phyloP scores from a whole-genome alignment of 1,284 basidiomycete species.

The Puccinia novopanici region DNA sequence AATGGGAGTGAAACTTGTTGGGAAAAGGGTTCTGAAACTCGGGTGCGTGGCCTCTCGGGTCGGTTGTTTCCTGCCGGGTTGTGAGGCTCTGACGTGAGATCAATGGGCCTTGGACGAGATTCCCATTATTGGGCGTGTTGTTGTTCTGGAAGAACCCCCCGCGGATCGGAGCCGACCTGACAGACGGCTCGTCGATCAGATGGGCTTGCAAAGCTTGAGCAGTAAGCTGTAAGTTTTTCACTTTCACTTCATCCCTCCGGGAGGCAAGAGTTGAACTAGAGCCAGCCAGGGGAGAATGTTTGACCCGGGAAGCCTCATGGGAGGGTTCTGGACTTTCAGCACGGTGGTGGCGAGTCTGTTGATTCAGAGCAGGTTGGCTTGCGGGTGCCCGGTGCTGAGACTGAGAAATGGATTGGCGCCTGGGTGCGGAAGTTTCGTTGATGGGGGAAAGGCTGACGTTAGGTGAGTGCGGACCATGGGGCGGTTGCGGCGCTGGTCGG shows the following conservation, averaged over 20 bases:
- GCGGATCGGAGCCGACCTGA: slow-evolving; percentile 47
- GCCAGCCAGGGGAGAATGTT: background rate
- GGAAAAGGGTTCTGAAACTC: background rate
- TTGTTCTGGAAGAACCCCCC: slow-evolving; percentile 34
- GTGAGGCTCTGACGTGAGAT: slow-evolving; percentile 22
- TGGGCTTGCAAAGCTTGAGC: slow-evolving; percentile 35
- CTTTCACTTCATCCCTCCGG: slow-evolving; percentile 32
- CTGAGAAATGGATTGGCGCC: background rate
- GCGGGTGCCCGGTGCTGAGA: background rate
- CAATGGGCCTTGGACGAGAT: slow-evolving; percentile 10
- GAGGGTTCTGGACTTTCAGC: background rate
- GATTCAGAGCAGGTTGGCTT: background rate
- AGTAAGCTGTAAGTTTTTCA: slow-evolving; percentile 18
- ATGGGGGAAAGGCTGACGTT: slow-evolving; percentile 8
- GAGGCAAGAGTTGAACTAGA: slow-evolving; percentile 20
- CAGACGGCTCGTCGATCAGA: slow-evolving; percentile 15
- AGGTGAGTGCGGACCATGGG: background rate
- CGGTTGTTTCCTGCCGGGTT: background rate
- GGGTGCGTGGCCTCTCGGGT: background rate
- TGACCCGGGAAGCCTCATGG: background rate
- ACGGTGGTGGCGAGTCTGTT: background rate
- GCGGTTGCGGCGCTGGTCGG: background rate
- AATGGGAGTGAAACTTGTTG: slow-evolving; percentile 4
- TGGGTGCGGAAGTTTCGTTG: background rate
- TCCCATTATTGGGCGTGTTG: slow-evolving; percentile 19